phyloP scores from a whole-genome alignment of 495 filamentous ascomycete species.

The Chaetomium fimeti region DNA sequence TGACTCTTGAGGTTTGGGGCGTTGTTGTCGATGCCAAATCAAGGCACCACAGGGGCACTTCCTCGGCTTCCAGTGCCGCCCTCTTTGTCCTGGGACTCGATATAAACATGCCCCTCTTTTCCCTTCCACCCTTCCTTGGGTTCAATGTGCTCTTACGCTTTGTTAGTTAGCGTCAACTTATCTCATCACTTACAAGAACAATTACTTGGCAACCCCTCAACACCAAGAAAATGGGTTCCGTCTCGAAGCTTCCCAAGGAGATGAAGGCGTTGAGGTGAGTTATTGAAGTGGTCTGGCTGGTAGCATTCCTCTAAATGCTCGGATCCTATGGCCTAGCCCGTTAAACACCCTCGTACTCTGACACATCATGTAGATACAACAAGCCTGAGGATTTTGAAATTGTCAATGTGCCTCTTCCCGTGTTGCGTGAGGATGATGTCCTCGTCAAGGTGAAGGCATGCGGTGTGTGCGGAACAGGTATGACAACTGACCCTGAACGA shows the following conservation, averaged over 20 bases:
- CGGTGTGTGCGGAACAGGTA: conserved; percentile 66
- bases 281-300: background rate
- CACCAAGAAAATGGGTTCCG: conserved; percentile 31
- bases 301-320: background rate
- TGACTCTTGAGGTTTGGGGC: conserved; percentile 4
- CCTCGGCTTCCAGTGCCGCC: background rate
- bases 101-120: background rate
- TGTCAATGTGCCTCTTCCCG: conserved; percentile 61
- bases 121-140: background rate
- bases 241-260: conserved; percentile 15
- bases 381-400: conserved; percentile 59
- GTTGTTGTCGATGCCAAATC: background rate
- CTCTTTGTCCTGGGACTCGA: background rate
- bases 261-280: conserved; percentile 23
- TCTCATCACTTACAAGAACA: background rate
- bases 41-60: too few species aligned
- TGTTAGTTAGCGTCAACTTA: background rate
- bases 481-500: conserved; percentile 2
- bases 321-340: background rate
- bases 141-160: background rate
- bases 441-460: conserved; percentile 65
- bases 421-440: conserved; percentile 59
- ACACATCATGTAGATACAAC: conserved; percentile 49
- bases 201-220: conserved; percentile 11
- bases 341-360: too few species aligned